Evolutionary conservation across 2,329 filamentous ascomycete species (phyloP).

Genomic region (Aureobasidium leucospermi): DNA sequence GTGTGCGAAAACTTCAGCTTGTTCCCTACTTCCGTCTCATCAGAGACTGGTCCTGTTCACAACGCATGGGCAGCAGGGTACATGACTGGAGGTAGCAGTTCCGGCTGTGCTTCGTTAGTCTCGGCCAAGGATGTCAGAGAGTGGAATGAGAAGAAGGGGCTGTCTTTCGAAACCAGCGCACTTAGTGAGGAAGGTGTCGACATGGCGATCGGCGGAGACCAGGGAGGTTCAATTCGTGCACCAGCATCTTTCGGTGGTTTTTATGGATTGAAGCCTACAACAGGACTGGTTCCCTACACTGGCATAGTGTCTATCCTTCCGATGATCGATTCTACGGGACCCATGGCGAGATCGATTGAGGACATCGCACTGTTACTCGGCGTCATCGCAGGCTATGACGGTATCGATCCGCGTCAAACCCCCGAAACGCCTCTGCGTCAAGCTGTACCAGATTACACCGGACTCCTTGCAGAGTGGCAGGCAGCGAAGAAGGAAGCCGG

Average conservation of each 20-base stretch:
- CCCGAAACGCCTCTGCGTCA: constrained; percentile 32
- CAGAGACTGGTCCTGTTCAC: constrained; percentile 40
- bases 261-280: constrained; percentile 34
- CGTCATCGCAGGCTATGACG: constrained; percentile 40
- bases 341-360: constrained; percentile 34
- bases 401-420: constrained; percentile 36
- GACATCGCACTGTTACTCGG: constrained; percentile 34
- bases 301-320: constrained; percentile 34
- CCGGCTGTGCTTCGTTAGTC: constrained; percentile 28
- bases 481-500: constrained; percentile 20
- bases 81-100: constrained; percentile 30
- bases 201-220: constrained; percentile 30
- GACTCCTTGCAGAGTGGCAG: constrained; percentile 23
- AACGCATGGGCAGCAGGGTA: constrained; percentile 30
- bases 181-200: constrained; percentile 24
- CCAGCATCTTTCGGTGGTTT: constrained; percentile 22
- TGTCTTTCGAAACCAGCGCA: constrained; percentile 1
- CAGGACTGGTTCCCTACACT: constrained; percentile 39
- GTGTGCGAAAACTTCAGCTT: constrained; percentile 44
- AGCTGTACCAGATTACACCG: constrained; percentile 31
- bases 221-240: constrained; percentile 22
- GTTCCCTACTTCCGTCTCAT: constrained; percentile 36
- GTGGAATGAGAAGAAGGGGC: constrained; percentile 17
- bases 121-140: constrained; percentile 24
- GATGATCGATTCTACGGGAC: constrained; percentile 41